Base-by-base conservation (phyloP, 345 rosid genomes). In the Syzygium aromaticum region DNA sequence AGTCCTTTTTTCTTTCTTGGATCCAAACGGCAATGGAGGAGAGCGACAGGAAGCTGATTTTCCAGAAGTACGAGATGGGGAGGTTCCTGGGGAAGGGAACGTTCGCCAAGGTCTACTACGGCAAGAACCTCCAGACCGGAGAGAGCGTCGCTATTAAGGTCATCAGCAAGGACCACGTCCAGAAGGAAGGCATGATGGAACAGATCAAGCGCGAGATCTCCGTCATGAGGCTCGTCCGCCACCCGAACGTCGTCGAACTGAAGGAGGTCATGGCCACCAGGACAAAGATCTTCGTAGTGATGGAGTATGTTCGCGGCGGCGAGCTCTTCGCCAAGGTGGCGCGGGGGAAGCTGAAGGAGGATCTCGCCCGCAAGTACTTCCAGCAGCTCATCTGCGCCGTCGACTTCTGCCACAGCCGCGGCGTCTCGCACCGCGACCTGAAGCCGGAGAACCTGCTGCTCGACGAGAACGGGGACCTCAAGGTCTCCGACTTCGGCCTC, bases 401-500 rank as follows among this genome's bases (percentile, higher is more conserved):
- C 1, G 96, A 93, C 86, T 96, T 94, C 80, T 97, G 99, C 83
- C 99, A 95, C 54, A 94, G 97, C 54, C 93, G 97, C 59, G 99
- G 98, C 7, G 95, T 97, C 64, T 92, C 93, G 12, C 99, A 97
- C 91, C 95, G 98, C 6, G 99, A 97, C 86, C 86, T 97, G 8
- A 96, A 97, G 92, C 98, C 99, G 13, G 98, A 97, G 87, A 97
- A 96, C 77, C 90, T 96, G 6, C 89, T 97, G 43, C 86, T 97
- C 9, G 98, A 97, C 89, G 97, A 93, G 21, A 88, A 94, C 51
- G 98, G 92, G 11, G 91, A 94, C 87, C 87, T 96, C 3, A 97
- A 96, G 88, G 91, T 97, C 0, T 90, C 99, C 25, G 99, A 97
- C 88, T 97, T 97, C 46, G 98, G 98, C 3, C 88, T 97, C 22